Base-by-base conservation (phyloP, 2,329 filamentous ascomycete genomes). In the Fusarium sp. region DNA sequence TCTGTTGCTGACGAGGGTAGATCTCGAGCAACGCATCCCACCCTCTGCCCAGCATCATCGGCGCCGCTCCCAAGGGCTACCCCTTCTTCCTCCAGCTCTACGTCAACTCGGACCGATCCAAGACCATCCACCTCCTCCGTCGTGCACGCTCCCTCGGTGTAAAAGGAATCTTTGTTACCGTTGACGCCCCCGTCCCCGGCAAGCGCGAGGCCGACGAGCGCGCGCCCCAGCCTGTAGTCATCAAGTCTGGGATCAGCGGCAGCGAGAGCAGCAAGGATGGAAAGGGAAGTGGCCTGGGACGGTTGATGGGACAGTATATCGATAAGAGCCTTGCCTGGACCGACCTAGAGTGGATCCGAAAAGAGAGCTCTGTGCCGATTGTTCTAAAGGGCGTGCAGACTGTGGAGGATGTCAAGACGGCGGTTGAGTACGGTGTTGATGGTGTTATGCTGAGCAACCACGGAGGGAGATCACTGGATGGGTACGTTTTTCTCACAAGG, bases 361-460 rank as follows among this genome's bases (percentile, higher is more conserved):
- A 76, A 49, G 75, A 79, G 10, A 71, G 71, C 2, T 71, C 78
- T 15, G 74, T 84, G 7, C 82, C 82, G 0, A 76, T 86, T n/a
- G 79, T 85, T 47, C 60, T 86, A 25, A 86, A 86, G 68, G 84
- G 84, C 0, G 78, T 86, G 3, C 84, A 85, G 75, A 80, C 76
- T 17, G 82, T 82, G 0, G 81, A 82, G 25, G 84, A 87, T 66
- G 84, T 84, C 1, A 76, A 76, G 13, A 66, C 77, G 33, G 83
- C 84, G 0, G 77, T 81, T 49, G 71, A 80, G 39, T 71, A 77
- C 49, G 82, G 82, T 0, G 75, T 82, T 43, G 78, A 84, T 53
- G 84, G 83, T 1, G 82, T 87, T 42, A 70, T 85, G 53, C 62
- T 87, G 31, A 84, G 80, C 57, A 87, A 87, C 57, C 84, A 87